These are phyloP conservation scores for Ophiostoma populinum DNA, from an alignment of 2,329 filamentous ascomycete species.

Conservation along the genomic window DNA sequence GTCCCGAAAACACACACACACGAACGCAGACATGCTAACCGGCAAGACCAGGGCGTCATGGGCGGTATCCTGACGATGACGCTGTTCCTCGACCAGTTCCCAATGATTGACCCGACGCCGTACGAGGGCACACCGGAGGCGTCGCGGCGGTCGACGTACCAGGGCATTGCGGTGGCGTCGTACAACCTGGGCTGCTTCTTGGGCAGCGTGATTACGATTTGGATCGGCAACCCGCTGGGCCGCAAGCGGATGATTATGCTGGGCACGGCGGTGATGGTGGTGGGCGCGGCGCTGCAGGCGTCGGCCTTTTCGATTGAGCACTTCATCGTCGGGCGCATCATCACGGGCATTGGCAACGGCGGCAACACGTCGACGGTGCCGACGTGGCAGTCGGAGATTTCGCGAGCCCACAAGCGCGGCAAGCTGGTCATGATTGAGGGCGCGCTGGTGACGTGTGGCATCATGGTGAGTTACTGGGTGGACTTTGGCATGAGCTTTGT, in stretches of 20 bases:
- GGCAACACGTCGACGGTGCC: conserved; percentile 30
- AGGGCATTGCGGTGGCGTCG: conserved; percentile 23
- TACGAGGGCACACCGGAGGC: conserved; percentile 16
- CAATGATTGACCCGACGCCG: conserved; percentile 29
- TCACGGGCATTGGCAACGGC: conserved; percentile 27
- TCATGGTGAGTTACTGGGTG: conserved; percentile 43
- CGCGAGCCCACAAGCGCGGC: conserved; percentile 37
- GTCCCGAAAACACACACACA: too few relatives aligned
- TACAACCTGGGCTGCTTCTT: conserved; percentile 18
- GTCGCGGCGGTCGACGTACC: conserved; percentile 30
- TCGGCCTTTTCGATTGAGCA: conserved; percentile 23
- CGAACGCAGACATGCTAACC: not conserved
- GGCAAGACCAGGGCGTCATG: conserved; percentile 55
- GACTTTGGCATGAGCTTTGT: conserved; percentile 39
- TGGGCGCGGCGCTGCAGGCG: conserved; percentile 24
- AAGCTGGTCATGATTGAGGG: conserved; percentile 45
- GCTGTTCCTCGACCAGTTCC: conserved; percentile 38
- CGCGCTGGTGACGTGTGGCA: conserved; percentile 37
- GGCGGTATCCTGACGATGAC: conserved; percentile 55
- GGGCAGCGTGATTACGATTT: conserved; percentile 15
- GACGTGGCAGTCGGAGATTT: conserved; percentile 45
- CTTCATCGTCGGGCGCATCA: conserved; percentile 26
- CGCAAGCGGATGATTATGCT: conserved; percentile 23
- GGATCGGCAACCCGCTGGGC: conserved; percentile 24
- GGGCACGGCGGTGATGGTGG: conserved; percentile 24